Evolutionary conservation across 1,284 basidiomycete species (phyloP).

Genomic region (Naganishia liquefaciens): DNA sequence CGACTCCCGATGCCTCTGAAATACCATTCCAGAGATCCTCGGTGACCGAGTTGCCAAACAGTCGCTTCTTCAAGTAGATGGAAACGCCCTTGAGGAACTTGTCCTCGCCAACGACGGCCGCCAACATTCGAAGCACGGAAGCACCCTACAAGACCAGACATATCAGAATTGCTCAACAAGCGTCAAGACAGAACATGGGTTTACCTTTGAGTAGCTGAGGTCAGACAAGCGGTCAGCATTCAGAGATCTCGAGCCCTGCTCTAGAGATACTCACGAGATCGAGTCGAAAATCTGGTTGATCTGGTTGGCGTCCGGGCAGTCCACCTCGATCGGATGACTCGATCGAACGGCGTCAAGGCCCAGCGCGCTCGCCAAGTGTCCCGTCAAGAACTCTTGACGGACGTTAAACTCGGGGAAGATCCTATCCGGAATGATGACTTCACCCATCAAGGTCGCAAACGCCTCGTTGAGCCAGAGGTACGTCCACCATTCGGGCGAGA

Average conservation of each 20-base stretch:
- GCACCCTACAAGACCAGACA: constrained; percentile 82
- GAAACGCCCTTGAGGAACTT: constrained; percentile 83
- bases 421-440: constrained; percentile 82
- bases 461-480: constrained; percentile 73
- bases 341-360: constrained; percentile 84
- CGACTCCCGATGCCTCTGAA: constrained; percentile 70
- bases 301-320: constrained; percentile 81
- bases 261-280: constrained; percentile 45
- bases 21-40: constrained; percentile 90
- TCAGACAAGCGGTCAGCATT: no score
- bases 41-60: constrained; percentile 80
- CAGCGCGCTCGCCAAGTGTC: constrained; percentile 64
- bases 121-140: constrained; percentile 87
- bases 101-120: constrained; percentile 84
- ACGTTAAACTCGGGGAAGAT: constrained; percentile 61
- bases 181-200: no score
- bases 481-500: constrained; percentile 72
- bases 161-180: not conserved
- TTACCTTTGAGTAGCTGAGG: no score
- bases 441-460: constrained; percentile 85
- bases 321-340: constrained; percentile 93
- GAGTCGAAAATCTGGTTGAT: constrained; percentile 64
- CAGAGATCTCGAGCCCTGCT: no score
- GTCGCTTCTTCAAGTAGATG: constrained; percentile 83
- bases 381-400: constrained; percentile 59